These are phyloP conservation scores for Brassica carinata DNA, from an alignment of 345 rosid species.

Conservation along the genomic window DNA sequence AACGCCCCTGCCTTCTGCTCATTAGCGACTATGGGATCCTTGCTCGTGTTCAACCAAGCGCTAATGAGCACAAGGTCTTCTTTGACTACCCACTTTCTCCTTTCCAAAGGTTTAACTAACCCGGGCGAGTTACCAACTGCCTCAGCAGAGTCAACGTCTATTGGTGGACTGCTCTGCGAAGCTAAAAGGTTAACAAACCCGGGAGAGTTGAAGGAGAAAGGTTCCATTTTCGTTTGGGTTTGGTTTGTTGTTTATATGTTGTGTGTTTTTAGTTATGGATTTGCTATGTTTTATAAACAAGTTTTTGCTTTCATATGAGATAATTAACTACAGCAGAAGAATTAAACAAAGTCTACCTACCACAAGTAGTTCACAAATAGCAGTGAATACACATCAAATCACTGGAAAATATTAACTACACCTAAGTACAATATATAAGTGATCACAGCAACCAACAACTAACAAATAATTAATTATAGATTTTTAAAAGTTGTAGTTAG, in stretches of 20 bases:
- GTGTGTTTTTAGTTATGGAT: neutral
- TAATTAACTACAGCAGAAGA: too few species aligned
- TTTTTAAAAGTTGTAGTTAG: neutral
- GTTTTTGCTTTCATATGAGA: too few species aligned
- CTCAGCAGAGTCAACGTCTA: neutral
- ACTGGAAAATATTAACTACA: neutral
- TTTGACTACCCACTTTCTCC: neutral
- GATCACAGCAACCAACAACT: neutral
- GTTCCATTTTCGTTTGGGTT: neutral
- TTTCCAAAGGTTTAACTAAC: neutral
- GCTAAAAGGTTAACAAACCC: neutral
- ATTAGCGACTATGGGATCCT: neutral
- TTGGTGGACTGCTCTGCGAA: neutral
- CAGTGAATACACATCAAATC: neutral
- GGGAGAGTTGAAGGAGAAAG: neutral
- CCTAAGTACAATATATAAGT: neutral
- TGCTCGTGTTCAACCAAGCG: conserved; percentile 14
- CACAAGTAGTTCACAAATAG: neutral
- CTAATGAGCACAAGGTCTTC: neutral
- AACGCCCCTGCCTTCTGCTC: neutral
- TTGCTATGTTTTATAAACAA: too few species aligned
- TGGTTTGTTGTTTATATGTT: neutral
- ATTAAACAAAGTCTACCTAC: too few species aligned
- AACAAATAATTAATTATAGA: neutral
- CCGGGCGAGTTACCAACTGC: neutral